Evolutionary conservation across 2,329 filamentous ascomycete species (phyloP).

Genomic region (Aspergillus sp.): DNA sequence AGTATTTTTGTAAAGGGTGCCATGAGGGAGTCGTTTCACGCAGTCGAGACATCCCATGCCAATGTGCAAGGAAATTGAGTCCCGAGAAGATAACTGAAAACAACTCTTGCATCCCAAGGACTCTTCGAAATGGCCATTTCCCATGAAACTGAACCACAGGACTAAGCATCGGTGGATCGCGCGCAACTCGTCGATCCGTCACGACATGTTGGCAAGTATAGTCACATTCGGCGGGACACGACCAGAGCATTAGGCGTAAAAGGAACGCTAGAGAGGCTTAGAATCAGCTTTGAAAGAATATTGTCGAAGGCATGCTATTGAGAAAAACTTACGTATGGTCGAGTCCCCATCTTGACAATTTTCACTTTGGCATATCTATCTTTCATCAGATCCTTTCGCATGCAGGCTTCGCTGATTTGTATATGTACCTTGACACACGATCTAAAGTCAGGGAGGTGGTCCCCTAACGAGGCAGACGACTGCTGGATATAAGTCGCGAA

Average conservation of each 20-base stretch:
- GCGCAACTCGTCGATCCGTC: constrained; percentile 68
- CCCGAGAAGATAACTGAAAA: constrained; percentile 91
- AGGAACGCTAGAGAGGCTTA: constrained; percentile 64
- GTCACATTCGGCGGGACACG: constrained; percentile 91
- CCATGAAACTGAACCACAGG: constrained; percentile 91
- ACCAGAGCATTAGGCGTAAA: constrained; percentile 87
- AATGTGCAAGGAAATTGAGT: constrained; percentile 86
- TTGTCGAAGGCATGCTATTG: constrained; percentile 7
- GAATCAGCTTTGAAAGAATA: constrained; percentile 11
- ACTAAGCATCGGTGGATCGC: constrained; percentile 62
- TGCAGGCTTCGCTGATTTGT: constrained; percentile 19
- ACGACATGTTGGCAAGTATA: constrained; percentile 96
- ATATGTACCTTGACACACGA: constrained; percentile 75
- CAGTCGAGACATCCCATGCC: constrained; percentile 70
- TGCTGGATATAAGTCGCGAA: constrained; percentile 35
- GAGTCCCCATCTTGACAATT: constrained; percentile 72
- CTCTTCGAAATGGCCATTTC: constrained; percentile 94
- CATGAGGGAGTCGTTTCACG: constrained; percentile 66
- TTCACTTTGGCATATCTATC: constrained; percentile 72
- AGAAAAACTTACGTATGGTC: constrained; percentile 64
- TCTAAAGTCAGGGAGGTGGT: constrained; percentile 81
- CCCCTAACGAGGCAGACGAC: constrained; percentile 72
- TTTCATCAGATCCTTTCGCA: too few species aligned
- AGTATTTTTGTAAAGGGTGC: constrained; percentile 79
- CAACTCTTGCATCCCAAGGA: constrained; percentile 92